Base-by-base conservation (phyloP, 768 basidiomycete genomes). In the Tylopilus intermedius region DNA sequence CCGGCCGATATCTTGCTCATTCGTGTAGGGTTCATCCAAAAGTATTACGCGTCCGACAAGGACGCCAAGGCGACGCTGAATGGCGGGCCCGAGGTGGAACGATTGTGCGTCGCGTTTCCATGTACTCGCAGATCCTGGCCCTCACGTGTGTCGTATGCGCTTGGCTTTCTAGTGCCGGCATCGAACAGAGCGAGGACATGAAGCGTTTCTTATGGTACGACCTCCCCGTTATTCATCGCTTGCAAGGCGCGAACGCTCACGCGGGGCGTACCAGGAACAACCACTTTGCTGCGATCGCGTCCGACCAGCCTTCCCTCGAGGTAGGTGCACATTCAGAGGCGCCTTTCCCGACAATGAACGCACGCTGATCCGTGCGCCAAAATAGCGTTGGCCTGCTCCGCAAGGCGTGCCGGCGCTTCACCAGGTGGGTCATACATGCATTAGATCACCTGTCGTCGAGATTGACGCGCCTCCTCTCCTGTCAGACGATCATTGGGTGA, bases 131-230 rank as follows among this genome's bases (percentile, higher is more conserved):
- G 24, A 24, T 24, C 24, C 24, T 24, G 24, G 2, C 24, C 24
- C 38, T 41, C 41, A 53, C 22, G 5, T n/a, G 18, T 18, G 18
- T 18, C 18, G 18, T 18, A 18, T 15, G 5, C 30, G 37, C 15
- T 15, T n/a, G 1, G 11, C 18, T 40, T 46, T 14, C 5, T 18
- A 85, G 84, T 57, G 82, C 84, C 38, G 84, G 84, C 2, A 79
- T 87, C 44, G 82, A 85, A 53, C 83, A 84, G 63, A 74, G 77
- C 22, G 81, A 84, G 15, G 82, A 82, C 39, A 84, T 84, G 84
- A 86, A 84, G 57, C 75, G 78, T 8, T 86, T 85, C 69, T 66
- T 86, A n/a, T 88, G 85, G 84, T 83, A 61, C 14, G 72, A 1
- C 63, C 11, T 11, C 3, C n/a, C 5, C 29, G n/a, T 38, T n/a